phyloP scores from a whole-genome alignment of 805 yeast genomes.

The Pichia deserticola region DNA sequence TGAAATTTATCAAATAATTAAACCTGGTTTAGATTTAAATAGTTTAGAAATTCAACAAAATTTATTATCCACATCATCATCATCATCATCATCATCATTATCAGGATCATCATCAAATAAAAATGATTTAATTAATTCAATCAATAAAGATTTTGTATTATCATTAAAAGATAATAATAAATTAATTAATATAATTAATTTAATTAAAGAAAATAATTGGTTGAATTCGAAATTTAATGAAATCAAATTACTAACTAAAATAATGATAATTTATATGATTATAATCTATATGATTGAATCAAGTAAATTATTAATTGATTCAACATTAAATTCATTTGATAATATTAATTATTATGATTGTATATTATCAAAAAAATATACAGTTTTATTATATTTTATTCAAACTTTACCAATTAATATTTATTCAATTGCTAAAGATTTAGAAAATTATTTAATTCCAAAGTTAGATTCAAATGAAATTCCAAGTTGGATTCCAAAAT shows the following conservation, averaged over 20 bases:
- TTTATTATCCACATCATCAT: too few species aligned
- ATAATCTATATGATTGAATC: constrained; percentile 13
- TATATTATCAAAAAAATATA: constrained; percentile 27
- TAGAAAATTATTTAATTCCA: background rate
- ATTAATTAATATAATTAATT: background rate
- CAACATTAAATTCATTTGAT: constrained; percentile 36
- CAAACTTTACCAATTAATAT: constrained; percentile 33
- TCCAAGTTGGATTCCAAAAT: constrained; percentile 18
- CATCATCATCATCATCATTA: too few species aligned
- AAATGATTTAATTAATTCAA: too few species aligned
- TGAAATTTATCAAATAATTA: constrained; percentile 1
- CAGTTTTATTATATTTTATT: constrained; percentile 29
- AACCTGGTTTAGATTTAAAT: background rate
- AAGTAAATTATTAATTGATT: constrained; percentile 27
- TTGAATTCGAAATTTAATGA: background rate
- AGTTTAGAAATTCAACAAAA: too few species aligned
- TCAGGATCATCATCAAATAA: too few species aligned
- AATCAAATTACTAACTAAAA: constrained; percentile 17
- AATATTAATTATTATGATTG: constrained; percentile 43
- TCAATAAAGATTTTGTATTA: background rate
- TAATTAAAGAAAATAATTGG: background rate
- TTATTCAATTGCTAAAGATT: constrained; percentile 1
- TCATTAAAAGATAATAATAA: background rate
- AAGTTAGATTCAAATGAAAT: background rate
- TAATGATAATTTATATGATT: constrained; percentile 18